Percentiles rank a stretch among this genome's conserved stretches.
Conservation (phyloP, 2,329 filamentous ascomycete genomes). For the Epichloe brachyelytri region DNA sequence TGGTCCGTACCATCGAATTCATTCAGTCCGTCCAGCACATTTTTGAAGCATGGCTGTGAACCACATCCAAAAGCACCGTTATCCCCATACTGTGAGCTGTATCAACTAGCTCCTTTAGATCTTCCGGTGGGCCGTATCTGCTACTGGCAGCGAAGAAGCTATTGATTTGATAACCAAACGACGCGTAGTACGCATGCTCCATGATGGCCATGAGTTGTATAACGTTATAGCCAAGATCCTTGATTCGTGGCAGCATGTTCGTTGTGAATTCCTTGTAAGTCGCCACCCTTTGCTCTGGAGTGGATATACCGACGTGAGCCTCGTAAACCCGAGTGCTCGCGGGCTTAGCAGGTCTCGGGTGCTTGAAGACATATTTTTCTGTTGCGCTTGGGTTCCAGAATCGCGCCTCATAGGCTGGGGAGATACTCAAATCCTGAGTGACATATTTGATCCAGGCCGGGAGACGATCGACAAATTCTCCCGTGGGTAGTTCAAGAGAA, state of each 20-base stretch:
- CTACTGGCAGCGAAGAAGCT: slow-evolving; percentile 98
- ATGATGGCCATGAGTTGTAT: slow-evolving; percentile 99
- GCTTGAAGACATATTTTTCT: slow-evolving; percentile 74
- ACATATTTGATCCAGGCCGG: slow-evolving; percentile 97
- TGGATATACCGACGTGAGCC: slow-evolving; percentile 96
- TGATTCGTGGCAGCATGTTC: slow-evolving; percentile 84
- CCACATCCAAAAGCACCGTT: slow-evolving; percentile 83
- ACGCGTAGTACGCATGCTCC: slow-evolving; percentile 99
- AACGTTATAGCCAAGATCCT: slow-evolving; percentile 83
- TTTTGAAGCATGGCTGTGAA: slow-evolving; percentile 96
- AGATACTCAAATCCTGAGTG: slow-evolving; percentile 81
- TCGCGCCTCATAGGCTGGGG: slow-evolving; percentile 82
- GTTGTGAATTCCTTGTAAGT: slow-evolving; percentile 96
- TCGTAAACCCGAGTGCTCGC: slow-evolving; percentile 86
- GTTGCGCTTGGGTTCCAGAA: slow-evolving; percentile 87
- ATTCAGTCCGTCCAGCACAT: slow-evolving; percentile 88
- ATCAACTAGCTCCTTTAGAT: slow-evolving; percentile 92
- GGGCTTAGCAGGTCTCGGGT: slow-evolving; percentile 71
- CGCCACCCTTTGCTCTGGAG: slow-evolving; percentile 73
- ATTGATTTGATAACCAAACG: slow-evolving; percentile 97
- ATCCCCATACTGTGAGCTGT: slow-evolving; percentile 86
- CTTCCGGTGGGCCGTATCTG: slow-evolving; percentile 84
- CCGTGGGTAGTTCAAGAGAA: slow-evolving; percentile 65
- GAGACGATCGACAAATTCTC: slow-evolving; percentile 73
- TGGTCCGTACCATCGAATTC: slow-evolving; percentile 93